Evolutionary conservation across 192 early-diverging fungal genomes (phyloP), one percentile per base, ranked within the genome.

Genomic region (Spinellus fusiger): DNA sequence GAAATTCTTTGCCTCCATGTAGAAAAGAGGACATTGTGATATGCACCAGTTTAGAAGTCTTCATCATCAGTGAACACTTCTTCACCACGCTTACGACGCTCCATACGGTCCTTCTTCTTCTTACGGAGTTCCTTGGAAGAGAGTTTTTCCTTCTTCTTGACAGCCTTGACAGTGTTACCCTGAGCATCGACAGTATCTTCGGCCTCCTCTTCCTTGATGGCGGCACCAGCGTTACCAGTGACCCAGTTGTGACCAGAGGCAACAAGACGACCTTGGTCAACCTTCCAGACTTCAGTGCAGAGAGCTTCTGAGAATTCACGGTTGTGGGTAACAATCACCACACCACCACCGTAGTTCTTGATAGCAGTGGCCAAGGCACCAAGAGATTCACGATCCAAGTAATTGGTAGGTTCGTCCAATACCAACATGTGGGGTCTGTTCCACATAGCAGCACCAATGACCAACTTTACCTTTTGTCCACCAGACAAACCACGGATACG

Each of bases 361-460:
- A 91, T 91, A 72, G 89, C 89, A 64, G 70, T 73, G 40, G 89
- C 87, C 66, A 91, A 77, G 23, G 78, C 82, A 57, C 81, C 82
- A 53, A 84, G 74, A 44, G 82, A 79, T 47, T 84, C 82, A 49
- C 80, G 81, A 79, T 84, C 79, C 64, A 84, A 70, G 65, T 79
- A 87, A 66, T 81, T 84, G 47, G 88, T 95, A 61, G 93, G 93
- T 80, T 93, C 91, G 68, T 94, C 93, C 50, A 94, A 79, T 60
- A 94, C 84, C 66, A 94, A 84, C 68, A 93, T 88, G 69, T 95
- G 93, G 35, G 94, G 94, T 63, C 85, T 79, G 64, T 88, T 85
- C 88, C 90, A 90, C 79, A 92, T 82, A 57, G 90, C 88, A 49
- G 86, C 88, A 34, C 82, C 88, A 63, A 92, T 81, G 29, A 92